These are phyloP conservation scores for Amanita exitialis DNA, from an alignment of 768 basidiomycete genomes.

Conservation along the genomic window DNA sequence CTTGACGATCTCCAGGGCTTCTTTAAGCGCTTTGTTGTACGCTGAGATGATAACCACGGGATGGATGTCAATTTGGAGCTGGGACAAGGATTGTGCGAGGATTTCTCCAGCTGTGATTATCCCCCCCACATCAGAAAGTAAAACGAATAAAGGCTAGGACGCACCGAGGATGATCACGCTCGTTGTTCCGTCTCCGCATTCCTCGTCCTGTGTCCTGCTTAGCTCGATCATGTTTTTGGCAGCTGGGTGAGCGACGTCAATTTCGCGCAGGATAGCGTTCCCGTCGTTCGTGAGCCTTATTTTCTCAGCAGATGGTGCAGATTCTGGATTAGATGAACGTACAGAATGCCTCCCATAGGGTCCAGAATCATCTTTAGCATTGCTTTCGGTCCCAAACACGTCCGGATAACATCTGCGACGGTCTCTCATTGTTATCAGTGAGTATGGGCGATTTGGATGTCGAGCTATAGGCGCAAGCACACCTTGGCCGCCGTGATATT, in stretches of 20 bases:
- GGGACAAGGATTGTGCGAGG: constrained; percentile 85
- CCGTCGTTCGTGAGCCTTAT: constrained; percentile 96
- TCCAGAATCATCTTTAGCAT: constrained; percentile 99
- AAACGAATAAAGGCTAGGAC: constrained; percentile 10
- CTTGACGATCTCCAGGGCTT: constrained; percentile 83
- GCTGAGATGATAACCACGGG: constrained; percentile 98
- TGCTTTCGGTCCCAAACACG: constrained; percentile 93
- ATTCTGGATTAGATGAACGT: constrained; percentile 16
- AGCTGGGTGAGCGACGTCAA: constrained; percentile 97
- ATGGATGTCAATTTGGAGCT: constrained; percentile 95
- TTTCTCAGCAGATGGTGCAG: constrained; percentile 3
- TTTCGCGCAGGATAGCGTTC: constrained; percentile 97
- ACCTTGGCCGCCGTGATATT: constrained; percentile 98
- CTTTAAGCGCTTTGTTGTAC: constrained; percentile 92
- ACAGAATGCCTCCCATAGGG: constrained; percentile 99
- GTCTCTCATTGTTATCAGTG: constrained; percentile 40
- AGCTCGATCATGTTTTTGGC: constrained; percentile 99
- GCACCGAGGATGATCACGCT: constrained; percentile 95
- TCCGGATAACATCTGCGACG: constrained; percentile 95
- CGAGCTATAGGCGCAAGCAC: constrained; percentile 15
- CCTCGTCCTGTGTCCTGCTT: constrained; percentile 95
- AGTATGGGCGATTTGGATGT: not conserved
- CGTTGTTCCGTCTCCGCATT: constrained; percentile 97
- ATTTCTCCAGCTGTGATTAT: constrained; percentile 76
- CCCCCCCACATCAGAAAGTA: not conserved